phyloP scores from a whole-genome alignment of 1,284 basidiomycete genomes.

The Cryptococcus sp. region DNA sequence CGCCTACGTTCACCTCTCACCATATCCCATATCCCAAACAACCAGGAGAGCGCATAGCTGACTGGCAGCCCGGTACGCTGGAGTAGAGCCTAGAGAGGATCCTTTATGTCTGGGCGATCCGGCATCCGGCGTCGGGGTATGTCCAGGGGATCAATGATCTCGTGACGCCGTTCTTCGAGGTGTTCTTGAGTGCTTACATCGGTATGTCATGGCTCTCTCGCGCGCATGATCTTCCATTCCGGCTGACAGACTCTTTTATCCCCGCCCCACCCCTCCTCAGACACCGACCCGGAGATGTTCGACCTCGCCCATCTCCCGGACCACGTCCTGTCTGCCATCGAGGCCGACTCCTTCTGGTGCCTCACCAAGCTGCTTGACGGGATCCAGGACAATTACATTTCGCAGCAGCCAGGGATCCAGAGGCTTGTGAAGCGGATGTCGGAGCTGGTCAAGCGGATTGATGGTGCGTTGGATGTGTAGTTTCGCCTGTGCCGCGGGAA shows the following conservation, averaged over 20 bases:
- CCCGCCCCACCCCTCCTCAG: slow-evolving; percentile 2
- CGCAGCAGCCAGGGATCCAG: slow-evolving; percentile 90
- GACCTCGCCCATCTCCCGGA: slow-evolving; percentile 72
- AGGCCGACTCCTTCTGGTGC: slow-evolving; percentile 97
- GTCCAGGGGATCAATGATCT: slow-evolving; percentile 98
- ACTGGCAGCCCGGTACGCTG: neutral
- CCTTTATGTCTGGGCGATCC: slow-evolving; percentile 94
- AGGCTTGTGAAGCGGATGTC: slow-evolving; percentile 87
- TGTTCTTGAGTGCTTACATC: slow-evolving; percentile 69
- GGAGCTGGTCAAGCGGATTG: slow-evolving; percentile 85
- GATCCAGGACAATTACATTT: slow-evolving; percentile 96
- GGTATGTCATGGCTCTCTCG: slow-evolving; percentile 54
- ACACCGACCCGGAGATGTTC: slow-evolving; percentile 81
- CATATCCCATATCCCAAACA: neutral
- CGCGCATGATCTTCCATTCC: neutral
- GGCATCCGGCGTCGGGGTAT: slow-evolving; percentile 93
- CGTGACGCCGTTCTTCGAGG: slow-evolving; percentile 24
- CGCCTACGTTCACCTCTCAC: slow-evolving; percentile 32
- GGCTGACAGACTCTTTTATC: too few species aligned
- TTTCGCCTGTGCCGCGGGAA: too few species aligned
- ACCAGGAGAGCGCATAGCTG: slow-evolving; percentile 23
- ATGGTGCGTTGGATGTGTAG: slow-evolving; percentile 59
- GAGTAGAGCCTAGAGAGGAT: slow-evolving; percentile 81
- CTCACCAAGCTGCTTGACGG: slow-evolving; percentile 87
- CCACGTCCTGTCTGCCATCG: slow-evolving; percentile 71